Base-by-base conservation (phyloP, 2,329 filamentous ascomycete genomes). In the Fulvia fulva region DNA sequence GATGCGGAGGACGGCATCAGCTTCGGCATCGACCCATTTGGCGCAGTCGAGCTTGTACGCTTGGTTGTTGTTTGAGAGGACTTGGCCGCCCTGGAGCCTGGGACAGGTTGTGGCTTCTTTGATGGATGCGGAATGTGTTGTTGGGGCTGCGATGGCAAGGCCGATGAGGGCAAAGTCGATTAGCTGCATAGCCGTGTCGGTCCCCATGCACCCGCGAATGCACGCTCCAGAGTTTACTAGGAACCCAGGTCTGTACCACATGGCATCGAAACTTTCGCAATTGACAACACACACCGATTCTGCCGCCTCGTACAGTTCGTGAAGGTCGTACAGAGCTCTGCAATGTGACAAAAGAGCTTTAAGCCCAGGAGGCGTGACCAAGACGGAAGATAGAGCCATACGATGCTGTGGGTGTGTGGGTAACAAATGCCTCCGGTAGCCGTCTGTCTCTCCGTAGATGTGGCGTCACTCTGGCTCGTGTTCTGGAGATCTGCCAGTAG, bases 41-140 rank as follows among this genome's bases (percentile, higher is more conserved):
- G 37, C 57, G 44, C 63, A 65, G 28, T 56, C 22, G 22, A 61
- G 45, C 23, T 37, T 52, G 60, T 62, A 64, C 6, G 43, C 37
- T 28, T 49, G 37, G 25, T 52, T 41, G 46, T 58, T 60, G 51
- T 43, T 55, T 16, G 51, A 57, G 21, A 43, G 19, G 16, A 47
- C 51, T 21, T 34, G 7, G 37, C 34, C 52, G 51, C 50, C 53
- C 21, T 55, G 52, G 5, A 58, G 9, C 4, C n/a, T 26, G 11
- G 55, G 55, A 14, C 55, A 61, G 26, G 55, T 61, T 51, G 51
- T 55, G 16, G 26, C 37, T 41, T 41, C 37, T 4, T 41, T 41
- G 37, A 6, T 41, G 14, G 16, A 16, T 41, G 37, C 37, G 37
- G n/a, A 7, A 6, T 41, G 37, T 2, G 14, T 8, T 16, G 8